Evolutionary conservation across 176 grass and related monocot species (phyloP), one percentile per base, ranked within the genome.

Genomic region (Avena atlantica): DNA sequence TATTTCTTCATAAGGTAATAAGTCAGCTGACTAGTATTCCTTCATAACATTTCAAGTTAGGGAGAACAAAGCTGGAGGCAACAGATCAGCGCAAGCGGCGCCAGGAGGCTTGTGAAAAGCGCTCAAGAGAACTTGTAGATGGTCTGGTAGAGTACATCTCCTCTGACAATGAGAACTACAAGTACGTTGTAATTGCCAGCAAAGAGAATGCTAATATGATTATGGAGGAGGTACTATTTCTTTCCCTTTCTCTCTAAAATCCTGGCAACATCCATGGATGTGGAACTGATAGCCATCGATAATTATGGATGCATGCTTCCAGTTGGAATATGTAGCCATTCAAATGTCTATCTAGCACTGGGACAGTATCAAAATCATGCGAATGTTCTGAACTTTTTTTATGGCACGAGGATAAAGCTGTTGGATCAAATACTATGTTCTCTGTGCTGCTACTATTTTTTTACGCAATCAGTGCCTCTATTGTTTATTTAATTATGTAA

Each of bases 181-280:
- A 21, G 15, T 76, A 76, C 42, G 19, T 74, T 16, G 13, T 84
- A 74, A 47, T 27, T 48, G 40, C 71, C 44, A 76, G 17, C 55
- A 84, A 74, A 84, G 53, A 48, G 13, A 73, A 84, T 17, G 57
- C 57, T 19, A 84, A 76, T 51, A 29, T 76, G 15, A 63, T 84
- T 63, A 63, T 64, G 70, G 70, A 84, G 70, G 56, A 63, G 82
- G 82, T 84, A 84, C 24, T 40, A 11, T 8, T 81, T 67, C 11
- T 66, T 16, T 44, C 68, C 12, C 36, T 44, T 25, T 31, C 25
- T 66, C 24, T 66, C 5, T 16, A 7, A 20, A 42, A 40, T 70
- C 67, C 67, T 70, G 67, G 67, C 67, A 20, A 19, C 9, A 70
- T 70, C 36, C 67, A 44, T 70, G 67, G 67, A 5, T 70, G 36